Conservation (phyloP, 2,329 filamentous ascomycete genomes). For the Monilinia aucupariae region DNA sequence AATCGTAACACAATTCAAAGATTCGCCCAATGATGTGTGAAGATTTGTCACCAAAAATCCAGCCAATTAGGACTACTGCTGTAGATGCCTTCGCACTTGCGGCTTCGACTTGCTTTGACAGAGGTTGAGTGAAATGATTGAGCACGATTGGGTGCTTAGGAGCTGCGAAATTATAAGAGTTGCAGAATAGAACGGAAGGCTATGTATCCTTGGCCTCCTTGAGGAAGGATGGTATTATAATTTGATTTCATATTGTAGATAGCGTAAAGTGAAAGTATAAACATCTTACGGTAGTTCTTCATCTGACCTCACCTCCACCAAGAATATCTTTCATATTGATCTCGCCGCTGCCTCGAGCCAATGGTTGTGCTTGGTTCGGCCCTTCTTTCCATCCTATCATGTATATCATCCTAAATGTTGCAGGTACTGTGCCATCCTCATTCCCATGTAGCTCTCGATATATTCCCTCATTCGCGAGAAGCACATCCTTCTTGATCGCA, state of each 20-base stretch:
- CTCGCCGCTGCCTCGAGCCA: slow-evolving; percentile 78
- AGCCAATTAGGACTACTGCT: slow-evolving; percentile 51
- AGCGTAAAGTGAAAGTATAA: neutral
- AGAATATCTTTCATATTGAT: slow-evolving; percentile 83
- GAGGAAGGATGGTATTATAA: neutral
- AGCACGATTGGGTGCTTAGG: no score
- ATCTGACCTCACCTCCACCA: slow-evolving; percentile 34
- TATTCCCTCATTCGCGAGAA: slow-evolving; percentile 82
- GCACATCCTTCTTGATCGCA: slow-evolving; percentile 70
- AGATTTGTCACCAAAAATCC: slow-evolving; percentile 51
- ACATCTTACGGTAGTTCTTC: neutral
- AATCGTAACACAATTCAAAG: no score
- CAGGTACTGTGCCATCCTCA: slow-evolving; percentile 69
- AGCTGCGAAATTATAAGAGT: neutral
- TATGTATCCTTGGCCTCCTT: neutral
- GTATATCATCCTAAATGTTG: slow-evolving; percentile 91
- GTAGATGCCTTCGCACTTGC: slow-evolving; percentile 47
- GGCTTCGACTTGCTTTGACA: slow-evolving; percentile 42
- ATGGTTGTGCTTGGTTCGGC: slow-evolving; percentile 68
- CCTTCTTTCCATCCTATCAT: slow-evolving; percentile 99
- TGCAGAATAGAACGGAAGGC: neutral
- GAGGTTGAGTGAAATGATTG: neutral
- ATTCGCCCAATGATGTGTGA: no score
- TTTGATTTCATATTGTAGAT: neutral
- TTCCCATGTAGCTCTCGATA: slow-evolving; percentile 85